These are phyloP conservation scores for Brassica incana DNA, from an alignment of 345 rosid species.

Conservation along the genomic window DNA sequence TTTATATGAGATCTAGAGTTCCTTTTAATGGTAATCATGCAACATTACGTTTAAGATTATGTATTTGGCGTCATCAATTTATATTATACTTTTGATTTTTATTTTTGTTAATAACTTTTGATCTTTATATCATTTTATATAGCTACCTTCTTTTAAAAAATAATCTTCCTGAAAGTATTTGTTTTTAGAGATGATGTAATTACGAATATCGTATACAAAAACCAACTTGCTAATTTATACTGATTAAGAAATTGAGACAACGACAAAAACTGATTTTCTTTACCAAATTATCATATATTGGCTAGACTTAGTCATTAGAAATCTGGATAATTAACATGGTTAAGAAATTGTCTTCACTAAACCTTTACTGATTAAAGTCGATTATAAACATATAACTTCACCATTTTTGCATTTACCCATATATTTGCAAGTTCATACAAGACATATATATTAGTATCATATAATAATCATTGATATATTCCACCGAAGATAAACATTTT, in stretches of 20 bases:
- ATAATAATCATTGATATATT: background rate
- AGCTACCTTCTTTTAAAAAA: background rate
- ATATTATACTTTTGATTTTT: background rate
- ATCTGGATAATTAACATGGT: background rate
- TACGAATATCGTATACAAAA: slow-evolving; percentile 19
- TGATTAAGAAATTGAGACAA: background rate
- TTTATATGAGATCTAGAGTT: background rate
- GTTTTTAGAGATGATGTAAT: slow-evolving; percentile 17
- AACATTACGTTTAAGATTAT: background rate
- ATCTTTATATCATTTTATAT: background rate
- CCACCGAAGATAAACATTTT: too few relatives aligned
- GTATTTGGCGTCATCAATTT: background rate
- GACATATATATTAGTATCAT: background rate
- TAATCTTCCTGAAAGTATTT: background rate
- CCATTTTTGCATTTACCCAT: background rate
- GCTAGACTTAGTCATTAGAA: background rate
- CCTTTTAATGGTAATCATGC: background rate
- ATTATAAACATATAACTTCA: background rate
- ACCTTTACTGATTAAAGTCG: background rate
- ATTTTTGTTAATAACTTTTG: background rate
- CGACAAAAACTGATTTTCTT: slow-evolving; percentile 10
- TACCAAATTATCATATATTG: background rate
- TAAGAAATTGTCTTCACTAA: background rate
- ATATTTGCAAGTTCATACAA: background rate
- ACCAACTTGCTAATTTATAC: slow-evolving; percentile 25